Evolutionary conservation across 768 basidiomycete species (phyloP), one percentile per base, ranked within the genome.

Genomic region (Xanthoconium purpureum): DNA sequence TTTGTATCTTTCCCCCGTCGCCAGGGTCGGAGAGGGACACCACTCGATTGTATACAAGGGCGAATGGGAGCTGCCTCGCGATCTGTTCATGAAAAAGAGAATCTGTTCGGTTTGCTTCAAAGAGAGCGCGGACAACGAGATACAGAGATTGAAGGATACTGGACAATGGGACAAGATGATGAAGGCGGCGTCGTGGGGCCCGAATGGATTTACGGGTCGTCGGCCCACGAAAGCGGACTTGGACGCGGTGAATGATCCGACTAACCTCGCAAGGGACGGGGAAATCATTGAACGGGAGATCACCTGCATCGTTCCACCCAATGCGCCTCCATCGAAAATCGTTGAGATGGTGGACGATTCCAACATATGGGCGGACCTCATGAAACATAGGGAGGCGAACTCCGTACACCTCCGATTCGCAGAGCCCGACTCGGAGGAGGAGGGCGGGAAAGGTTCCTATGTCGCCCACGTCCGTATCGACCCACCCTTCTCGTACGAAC

Each of bases 31-130:
- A 6, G 1, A 14, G 0, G 84, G 85, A 0, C 61, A 81, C 60
- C 85, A 87, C 61, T 85, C 85, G 0, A 45, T 67, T 35, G 80
- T 83, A 0, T 80, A 81, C 60, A 63, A 72, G 39, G 81, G 76
- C 7, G 79, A 82, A 52, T 78, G 78, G 73, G 80, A 81, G 39
- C 61, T 86, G 2, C 83, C 84, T 2, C 74, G 77, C 1, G 66
- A 72, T 17, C 17, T 77, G 7, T 67, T 81, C 6, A 48, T 69
- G 7, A 67, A 64, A 3, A 69, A 72, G 3, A 56, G 62, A 0
- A 20, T 82, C 2, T 83, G 81, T 65, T 32, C 46, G 0, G 8
- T 53, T 8, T 84, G 82, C 46, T 68, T 79, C 29, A 35, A 64
- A 13, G 68, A 71, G 5, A 72, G 74, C 14, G 56, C 69, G 24